Base-by-base conservation (phyloP, 345 rosid genomes). In the Trapa bicornis region DNA sequence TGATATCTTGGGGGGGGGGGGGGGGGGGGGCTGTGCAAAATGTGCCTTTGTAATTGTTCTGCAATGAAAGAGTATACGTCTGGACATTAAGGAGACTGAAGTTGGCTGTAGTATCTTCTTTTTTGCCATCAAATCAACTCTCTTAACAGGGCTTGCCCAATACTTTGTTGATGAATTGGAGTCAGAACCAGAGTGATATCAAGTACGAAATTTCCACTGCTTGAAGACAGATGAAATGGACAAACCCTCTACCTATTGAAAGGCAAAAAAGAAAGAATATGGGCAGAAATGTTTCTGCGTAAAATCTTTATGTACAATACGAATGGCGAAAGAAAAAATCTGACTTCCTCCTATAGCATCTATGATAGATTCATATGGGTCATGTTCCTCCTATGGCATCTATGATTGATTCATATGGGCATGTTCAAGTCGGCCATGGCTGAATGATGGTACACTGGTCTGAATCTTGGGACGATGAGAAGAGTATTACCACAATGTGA, bases 1-100 rank as follows among this genome's bases (percentile, higher is more conserved):
- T 87, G 87, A 75, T 45, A 61, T 22, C 8, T 41, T 41, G 43
- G 7, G 7, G 7, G 7, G n/a, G n/a, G n/a, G n/a, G n/a, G n/a
- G n/a, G n/a, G n/a, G n/a, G n/a, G n/a, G n/a, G n/a, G n/a, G n/a
- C n/a, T n/a, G n/a, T n/a, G n/a, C n/a, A n/a, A n/a, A n/a, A n/a
- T n/a, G 2, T 22, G 29, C 29, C 60, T 54, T n/a, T 12, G 6
- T 0, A 4, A n/a, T 22, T n/a, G 6, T 54, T 54, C 60, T 2
- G 60, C 29, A 6, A n/a, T n/a, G 17, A 22, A 54, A 54, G 4
- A 35, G 16, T 0, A 16, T 50, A 14, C 56, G 29, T 22, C 29
- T 22, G 29, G 29, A 22, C 29, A 22, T 22, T 14, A 16, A 7
- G 48, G 11, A 13, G 16, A 50, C 54, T 2, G 5, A 6, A 50